Conservation (phyloP, 306 rosid genomes). For the Ochetophila trinervis region DNA sequence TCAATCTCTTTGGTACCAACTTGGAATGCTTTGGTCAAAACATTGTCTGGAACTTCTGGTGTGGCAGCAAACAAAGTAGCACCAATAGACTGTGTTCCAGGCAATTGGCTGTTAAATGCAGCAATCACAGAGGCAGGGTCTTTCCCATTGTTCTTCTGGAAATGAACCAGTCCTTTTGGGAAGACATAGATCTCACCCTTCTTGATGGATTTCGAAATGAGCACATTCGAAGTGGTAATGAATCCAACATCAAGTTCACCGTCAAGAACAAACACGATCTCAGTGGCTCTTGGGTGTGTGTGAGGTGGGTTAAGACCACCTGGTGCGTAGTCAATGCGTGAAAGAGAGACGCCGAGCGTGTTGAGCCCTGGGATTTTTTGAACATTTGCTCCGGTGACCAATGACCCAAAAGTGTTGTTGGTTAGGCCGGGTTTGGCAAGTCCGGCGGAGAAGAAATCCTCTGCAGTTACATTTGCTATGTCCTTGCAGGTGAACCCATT, state of each 20-base stretch:
- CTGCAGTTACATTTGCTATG: slow-evolving; percentile 38
- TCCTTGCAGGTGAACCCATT: slow-evolving; percentile 80
- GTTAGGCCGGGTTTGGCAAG: slow-evolving; percentile 67
- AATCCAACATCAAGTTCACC: slow-evolving; percentile 80
- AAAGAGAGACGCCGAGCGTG: slow-evolving; percentile 75
- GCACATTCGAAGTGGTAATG: slow-evolving; percentile 59
- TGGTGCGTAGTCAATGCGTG: slow-evolving; percentile 81
- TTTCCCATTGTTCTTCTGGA: slow-evolving; percentile 72
- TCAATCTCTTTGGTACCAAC: slow-evolving; percentile 54
- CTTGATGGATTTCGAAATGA: slow-evolving; percentile 57
- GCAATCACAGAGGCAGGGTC: slow-evolving; percentile 58
- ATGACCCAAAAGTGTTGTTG: slow-evolving; percentile 67
- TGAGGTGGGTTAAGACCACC: slow-evolving; percentile 93
- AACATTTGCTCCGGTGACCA: slow-evolving; percentile 70
- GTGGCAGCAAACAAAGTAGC: slow-evolving; percentile 56
- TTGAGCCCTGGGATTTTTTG: slow-evolving; percentile 73
- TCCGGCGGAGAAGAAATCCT: slow-evolving; percentile 60
- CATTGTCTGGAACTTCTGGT: slow-evolving; percentile 66
- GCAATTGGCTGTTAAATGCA: slow-evolving; percentile 80
- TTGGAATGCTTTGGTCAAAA: slow-evolving; percentile 59
- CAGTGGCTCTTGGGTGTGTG: slow-evolving; percentile 95
- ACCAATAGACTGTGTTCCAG: slow-evolving; percentile 65
- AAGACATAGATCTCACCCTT: slow-evolving; percentile 78
- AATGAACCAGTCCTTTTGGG: slow-evolving; percentile 76
- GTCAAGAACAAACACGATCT: slow-evolving; percentile 65